phyloP scores from a whole-genome alignment of 1,284 basidiomycete species.

The Exobasidium cylindrosporum region DNA sequence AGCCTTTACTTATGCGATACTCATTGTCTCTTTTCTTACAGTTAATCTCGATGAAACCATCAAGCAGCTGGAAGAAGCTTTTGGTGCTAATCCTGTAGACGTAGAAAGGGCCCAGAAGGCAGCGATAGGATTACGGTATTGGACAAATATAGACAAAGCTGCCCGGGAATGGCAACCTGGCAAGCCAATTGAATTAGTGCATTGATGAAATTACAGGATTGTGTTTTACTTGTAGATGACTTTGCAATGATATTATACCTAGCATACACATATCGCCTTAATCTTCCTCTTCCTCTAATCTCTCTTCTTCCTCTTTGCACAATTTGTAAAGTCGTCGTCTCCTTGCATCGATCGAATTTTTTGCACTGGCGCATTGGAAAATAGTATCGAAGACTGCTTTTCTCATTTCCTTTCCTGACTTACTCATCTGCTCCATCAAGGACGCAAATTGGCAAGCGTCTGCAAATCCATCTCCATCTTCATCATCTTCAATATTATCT shows the following conservation, averaged over 20 bases:
- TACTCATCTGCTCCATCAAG: background rate
- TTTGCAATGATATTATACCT: background rate
- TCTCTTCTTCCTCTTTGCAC: constrained; percentile 14
- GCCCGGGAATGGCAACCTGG: constrained; percentile 48
- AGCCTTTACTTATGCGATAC: background rate
- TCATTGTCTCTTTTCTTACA: background rate
- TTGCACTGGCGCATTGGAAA: constrained; percentile 9
- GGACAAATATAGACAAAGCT: constrained; percentile 52
- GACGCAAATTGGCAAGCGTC: background rate
- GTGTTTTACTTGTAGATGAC: background rate
- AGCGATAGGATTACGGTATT: constrained; percentile 47
- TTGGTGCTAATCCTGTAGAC: constrained; percentile 27
- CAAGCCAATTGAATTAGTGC: constrained; percentile 41
- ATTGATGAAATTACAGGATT: constrained; percentile 19
- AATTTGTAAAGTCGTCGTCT: constrained; percentile 14
- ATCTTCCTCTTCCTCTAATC: constrained; percentile 17
- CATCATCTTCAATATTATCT: constrained; percentile 10
- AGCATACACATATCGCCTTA: constrained; percentile 3
- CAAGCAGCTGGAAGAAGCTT: constrained; percentile 29
- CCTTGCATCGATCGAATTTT: constrained; percentile 2
- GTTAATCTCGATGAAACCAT: constrained; percentile 28
- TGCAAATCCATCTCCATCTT: constrained; percentile 12
- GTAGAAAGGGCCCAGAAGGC: constrained; percentile 28
- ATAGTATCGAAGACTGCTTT: background rate
- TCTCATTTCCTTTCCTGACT: background rate